Evolutionary conservation across 106 monocot species (phyloP), one percentile per base, ranked within the genome.

Genomic region (Acorus gramineus): DNA sequence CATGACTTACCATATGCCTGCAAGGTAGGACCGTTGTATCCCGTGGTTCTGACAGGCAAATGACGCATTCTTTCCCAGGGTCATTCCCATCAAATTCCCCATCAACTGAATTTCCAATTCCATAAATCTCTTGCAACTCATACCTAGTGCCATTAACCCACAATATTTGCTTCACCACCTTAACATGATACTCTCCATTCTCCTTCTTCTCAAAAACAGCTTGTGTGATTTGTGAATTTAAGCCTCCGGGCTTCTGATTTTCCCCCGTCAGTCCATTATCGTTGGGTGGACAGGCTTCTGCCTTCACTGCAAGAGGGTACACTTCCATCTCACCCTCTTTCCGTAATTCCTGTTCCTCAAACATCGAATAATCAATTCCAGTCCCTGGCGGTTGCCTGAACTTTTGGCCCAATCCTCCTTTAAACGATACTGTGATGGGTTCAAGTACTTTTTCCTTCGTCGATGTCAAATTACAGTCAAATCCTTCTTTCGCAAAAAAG

Each of bases 21-120:
- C 87, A 88, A 14, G 87, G 87, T 13, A 88, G 76, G 59, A 88
- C 87, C 14, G 87, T 81, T 10, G 87, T 88, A 58, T 88, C 84
- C 48, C 84, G 69, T 63, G 87, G 84, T 63, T 88, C 87, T 5
- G 78, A 81, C 12, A 88, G 75, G 13, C 87, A 88, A 66, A 88
- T 88, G 6, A 88, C 84, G 62, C 87, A 88, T 57, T 88, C 87
- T 70, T 84, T 88, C 46, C 81, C 87, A 44, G 80, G 75, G 68
- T 84, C 87, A 73, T 81, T 84, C 4, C 65, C 80, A 62, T 87
- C 83, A 70, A 63, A 69, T 44, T 87, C 80, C 42, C 68, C 60
- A 5, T 78, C 87, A 69, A 87, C 77, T 4, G 87, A 88, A 65
- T 84, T 80, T 2, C 87, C 87, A 51, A 88, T 88, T 11, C 87